Conservation (phyloP, 305 asterid genomes). For the Rubia tinctorum region DNA sequence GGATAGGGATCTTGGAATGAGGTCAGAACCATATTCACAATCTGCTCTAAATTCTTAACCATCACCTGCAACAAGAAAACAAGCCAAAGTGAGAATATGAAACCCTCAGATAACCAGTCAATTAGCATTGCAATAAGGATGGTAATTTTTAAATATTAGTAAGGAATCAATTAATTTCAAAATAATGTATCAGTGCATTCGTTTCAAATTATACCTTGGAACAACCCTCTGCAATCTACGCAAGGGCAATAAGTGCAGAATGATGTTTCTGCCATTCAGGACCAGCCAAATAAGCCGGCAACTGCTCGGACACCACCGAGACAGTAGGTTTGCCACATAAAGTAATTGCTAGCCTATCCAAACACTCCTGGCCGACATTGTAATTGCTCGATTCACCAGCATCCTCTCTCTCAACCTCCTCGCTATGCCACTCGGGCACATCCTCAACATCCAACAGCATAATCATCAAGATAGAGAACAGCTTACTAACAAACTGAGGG, state of each 20-base stretch:
- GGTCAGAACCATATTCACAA: constrained; percentile 78
- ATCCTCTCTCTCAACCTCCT: constrained; percentile 82
- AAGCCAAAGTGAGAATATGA: constrained; percentile 4
- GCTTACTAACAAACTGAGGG: constrained; percentile 83
- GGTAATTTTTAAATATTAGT: no score
- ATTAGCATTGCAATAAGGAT: not conserved
- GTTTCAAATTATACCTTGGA: constrained; percentile 46
- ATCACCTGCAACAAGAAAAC: constrained; percentile 48
- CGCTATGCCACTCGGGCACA: constrained; percentile 86
- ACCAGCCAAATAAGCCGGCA: constrained; percentile 66
- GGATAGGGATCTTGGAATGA: constrained; percentile 96
- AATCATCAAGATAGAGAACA: constrained; percentile 72
- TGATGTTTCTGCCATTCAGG: constrained; percentile 96
- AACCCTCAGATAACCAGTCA: not conserved
- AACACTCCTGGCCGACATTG: constrained; percentile 87
- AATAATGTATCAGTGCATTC: not conserved
- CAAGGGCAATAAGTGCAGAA: constrained; percentile 86
- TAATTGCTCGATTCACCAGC: constrained; percentile 90
- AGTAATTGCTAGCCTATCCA: constrained; percentile 82
- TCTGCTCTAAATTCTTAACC: constrained; percentile 83
- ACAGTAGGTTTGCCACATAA: constrained; percentile 90
- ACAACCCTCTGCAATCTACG: constrained; percentile 94
- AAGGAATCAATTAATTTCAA: not conserved
- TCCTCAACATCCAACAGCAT: constrained; percentile 85
- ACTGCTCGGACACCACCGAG: constrained; percentile 85